Percentiles rank a stretch among this genome's conserved stretches.
Evolutionary conservation across 352 stramenopile genomes (phyloP).

Genomic region (Phytophthora melonis): DNA sequence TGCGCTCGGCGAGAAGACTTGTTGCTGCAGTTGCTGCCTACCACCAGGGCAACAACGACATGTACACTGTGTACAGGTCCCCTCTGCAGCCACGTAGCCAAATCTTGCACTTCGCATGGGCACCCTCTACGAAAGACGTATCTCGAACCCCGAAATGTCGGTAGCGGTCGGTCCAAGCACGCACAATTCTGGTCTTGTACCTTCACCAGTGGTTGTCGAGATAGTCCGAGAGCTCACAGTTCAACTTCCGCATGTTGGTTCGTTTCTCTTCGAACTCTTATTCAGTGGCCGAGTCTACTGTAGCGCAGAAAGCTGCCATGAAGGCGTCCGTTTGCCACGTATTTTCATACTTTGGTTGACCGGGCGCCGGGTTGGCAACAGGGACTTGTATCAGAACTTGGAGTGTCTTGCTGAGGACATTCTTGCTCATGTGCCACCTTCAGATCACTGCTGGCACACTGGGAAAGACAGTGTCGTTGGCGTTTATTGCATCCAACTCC

Average conservation of each 20-base stretch:
- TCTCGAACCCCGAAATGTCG: constrained; percentile 1
- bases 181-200: not conserved
- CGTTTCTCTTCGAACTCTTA: not conserved
- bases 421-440: not conserved
- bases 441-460: not conserved
- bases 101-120: constrained; percentile 5
- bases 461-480: not conserved
- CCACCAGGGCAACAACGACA: not conserved
- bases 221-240: not conserved
- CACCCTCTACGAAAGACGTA: constrained; percentile 11
- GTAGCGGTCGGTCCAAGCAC: constrained; percentile 8
- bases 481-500: not conserved
- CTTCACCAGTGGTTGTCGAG: constrained; percentile 4
- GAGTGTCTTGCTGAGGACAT: not conserved
- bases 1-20: not conserved
- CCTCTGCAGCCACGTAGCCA: not conserved
- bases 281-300: not conserved
- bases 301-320: not conserved
- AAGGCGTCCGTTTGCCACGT: not conserved
- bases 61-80: not conserved
- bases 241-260: not conserved
- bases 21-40: not conserved
- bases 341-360: not conserved
- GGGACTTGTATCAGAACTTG: not conserved
- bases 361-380: not conserved